Evolutionary conservation across 2,329 filamentous ascomycete species (phyloP).

Genomic region (Talaromyces sp.): DNA sequence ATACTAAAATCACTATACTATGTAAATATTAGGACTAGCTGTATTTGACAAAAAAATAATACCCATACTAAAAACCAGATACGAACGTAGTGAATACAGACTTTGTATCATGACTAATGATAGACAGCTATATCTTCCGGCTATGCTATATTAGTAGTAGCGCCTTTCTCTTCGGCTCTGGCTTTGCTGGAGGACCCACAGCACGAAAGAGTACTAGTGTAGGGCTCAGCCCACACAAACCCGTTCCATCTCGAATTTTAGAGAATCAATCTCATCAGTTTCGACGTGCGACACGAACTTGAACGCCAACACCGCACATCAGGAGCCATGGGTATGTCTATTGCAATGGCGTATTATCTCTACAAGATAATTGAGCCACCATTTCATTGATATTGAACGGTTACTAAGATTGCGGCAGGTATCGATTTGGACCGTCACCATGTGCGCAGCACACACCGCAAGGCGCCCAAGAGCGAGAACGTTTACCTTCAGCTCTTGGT

Average conservation of each 20-base stretch:
- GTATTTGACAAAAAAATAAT: background rate
- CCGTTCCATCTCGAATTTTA: conserved; percentile 36
- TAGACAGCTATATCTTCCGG: background rate
- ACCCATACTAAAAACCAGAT: background rate
- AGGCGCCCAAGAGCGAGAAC: conserved; percentile 97
- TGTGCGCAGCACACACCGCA: conserved; percentile 71
- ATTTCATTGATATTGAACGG: background rate
- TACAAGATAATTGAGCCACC: background rate
- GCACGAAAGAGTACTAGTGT: conserved; percentile 33
- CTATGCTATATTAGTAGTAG: background rate
- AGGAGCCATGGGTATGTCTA: conserved; percentile 43
- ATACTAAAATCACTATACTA: background rate
- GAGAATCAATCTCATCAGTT: conserved; percentile 37
- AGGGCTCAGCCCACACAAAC: conserved; percentile 46
- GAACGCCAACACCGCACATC: conserved; percentile 34
- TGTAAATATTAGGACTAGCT: background rate
- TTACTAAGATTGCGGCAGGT: conserved; percentile 33
- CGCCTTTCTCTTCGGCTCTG: conserved; percentile 5
- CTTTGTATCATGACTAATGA: background rate
- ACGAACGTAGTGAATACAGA: background rate
- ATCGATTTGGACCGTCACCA: conserved; percentile 61
- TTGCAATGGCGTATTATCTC: background rate
- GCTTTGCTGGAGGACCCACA: background rate
- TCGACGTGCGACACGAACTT: conserved; percentile 39
- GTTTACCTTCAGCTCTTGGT: conserved; percentile 95